phyloP scores from a whole-genome alignment of 352 stramenopile genomes.

The Phytophthora colocasiae region DNA sequence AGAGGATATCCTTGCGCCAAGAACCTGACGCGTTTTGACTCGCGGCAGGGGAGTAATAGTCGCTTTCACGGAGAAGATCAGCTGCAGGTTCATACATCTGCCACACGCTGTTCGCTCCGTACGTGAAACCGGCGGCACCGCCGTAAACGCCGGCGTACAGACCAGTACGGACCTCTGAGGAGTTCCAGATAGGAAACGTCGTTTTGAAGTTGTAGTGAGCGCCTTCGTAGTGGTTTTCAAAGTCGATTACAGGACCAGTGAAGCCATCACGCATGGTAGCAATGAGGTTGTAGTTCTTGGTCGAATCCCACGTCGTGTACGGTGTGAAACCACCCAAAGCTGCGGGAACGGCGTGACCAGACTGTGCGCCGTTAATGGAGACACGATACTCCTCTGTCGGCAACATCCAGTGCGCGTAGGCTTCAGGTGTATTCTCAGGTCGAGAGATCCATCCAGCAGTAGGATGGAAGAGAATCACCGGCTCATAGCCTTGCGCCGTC shows the following conservation, averaged over 20 bases:
- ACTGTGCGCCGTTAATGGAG: constrained; percentile 28
- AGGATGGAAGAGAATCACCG: constrained; percentile 26
- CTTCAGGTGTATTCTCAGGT: constrained; percentile 19
- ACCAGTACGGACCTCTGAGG: constrained; percentile 25
- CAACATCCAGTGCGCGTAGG: constrained; percentile 27
- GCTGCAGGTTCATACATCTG: constrained; percentile 30
- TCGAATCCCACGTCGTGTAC: constrained; percentile 27
- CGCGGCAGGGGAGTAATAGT: constrained; percentile 26
- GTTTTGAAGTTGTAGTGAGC: constrained; percentile 28
- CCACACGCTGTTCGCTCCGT: constrained; percentile 34
- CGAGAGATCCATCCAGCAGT: constrained; percentile 13
- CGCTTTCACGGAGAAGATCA: constrained; percentile 26
- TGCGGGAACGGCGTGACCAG: constrained; percentile 14
- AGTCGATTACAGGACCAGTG: constrained; percentile 27
- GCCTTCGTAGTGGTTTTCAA: constrained; percentile 35
- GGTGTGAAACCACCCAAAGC: constrained; percentile 11
- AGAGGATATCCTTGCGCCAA: constrained; percentile 30
- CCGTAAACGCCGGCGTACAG: constrained; percentile 34
- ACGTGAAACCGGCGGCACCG: constrained; percentile 26
- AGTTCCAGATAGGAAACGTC: constrained; percentile 21
- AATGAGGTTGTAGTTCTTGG: constrained; percentile 38
- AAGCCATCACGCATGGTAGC: constrained; percentile 30
- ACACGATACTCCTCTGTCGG: constrained; percentile 26
- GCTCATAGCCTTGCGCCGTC: constrained; percentile 16
- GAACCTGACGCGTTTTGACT: constrained; percentile 25